phyloP scores from a whole-genome alignment of 1,284 basidiomycete species.

The Ustilago tritici region DNA sequence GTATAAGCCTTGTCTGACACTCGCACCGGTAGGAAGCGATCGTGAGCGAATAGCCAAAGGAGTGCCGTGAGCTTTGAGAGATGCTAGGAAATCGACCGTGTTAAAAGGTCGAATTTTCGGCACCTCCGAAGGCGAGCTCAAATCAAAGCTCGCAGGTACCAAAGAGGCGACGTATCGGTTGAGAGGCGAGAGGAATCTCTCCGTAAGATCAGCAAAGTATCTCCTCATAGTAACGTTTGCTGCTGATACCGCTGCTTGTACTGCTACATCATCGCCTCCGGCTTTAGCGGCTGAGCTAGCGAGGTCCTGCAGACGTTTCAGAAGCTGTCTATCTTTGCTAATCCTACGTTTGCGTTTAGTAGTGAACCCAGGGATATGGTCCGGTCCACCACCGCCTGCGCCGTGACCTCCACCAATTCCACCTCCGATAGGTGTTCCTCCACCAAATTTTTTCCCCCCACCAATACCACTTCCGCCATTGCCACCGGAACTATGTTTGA shows the following conservation, averaged over 20 bases:
- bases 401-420: conserved; percentile 75
- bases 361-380: conserved; percentile 70
- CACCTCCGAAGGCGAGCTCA: conserved; percentile 52
- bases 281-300: conserved; percentile 42
- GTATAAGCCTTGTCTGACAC: conserved; percentile 60
- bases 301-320: conserved; percentile 74
- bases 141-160: conserved; percentile 49
- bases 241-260: conserved; percentile 9
- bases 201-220: conserved; percentile 89
- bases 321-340: conserved; percentile 81
- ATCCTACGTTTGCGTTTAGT: conserved; percentile 86
- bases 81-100: conserved; percentile 81
- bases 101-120: conserved; percentile 77
- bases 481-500: conserved; percentile 30
- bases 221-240: conserved; percentile 76
- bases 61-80: conserved; percentile 80
- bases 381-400: conserved; percentile 59
- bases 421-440: conserved; percentile 72
- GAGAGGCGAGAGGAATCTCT: conserved; percentile 87
- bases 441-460: conserved; percentile 19
- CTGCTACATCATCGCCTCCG: conserved; percentile 54
- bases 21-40: conserved; percentile 60
- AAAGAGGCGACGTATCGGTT: conserved; percentile 89
- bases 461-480: conserved; percentile 5
- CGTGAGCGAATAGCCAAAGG: conserved; percentile 63